phyloP scores from a whole-genome alignment of 495 filamentous ascomycete genomes.

The Bombardia bombarda region DNA sequence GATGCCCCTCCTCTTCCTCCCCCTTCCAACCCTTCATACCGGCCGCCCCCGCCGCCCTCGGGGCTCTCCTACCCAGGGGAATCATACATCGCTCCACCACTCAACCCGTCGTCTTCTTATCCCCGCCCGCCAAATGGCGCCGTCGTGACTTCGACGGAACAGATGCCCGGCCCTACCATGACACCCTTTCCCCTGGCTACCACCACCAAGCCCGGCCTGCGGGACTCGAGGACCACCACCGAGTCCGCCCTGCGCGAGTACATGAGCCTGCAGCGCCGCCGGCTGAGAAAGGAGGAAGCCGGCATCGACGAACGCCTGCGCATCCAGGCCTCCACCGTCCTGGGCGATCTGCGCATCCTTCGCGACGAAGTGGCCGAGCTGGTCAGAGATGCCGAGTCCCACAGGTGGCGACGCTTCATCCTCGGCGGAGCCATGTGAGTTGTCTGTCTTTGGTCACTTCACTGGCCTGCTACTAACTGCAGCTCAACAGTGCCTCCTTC shows the following conservation, averaged over 20 bases:
- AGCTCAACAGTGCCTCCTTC: constrained; percentile 25
- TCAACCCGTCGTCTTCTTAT: constrained; percentile 12
- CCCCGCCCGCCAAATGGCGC: constrained; percentile 4
- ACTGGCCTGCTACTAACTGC: neutral
- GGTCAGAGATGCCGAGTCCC: constrained; percentile 23
- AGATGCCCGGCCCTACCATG: constrained; percentile 7
- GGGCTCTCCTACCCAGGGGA: constrained; percentile 3
- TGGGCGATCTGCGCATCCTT: constrained; percentile 25
- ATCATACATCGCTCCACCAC: too few species aligned
- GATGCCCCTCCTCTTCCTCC: neutral
- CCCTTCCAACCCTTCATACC: neutral
- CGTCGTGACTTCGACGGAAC: constrained; percentile 5
- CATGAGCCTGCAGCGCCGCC: constrained; percentile 21
- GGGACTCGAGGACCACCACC: constrained; percentile 12
- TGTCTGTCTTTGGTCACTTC: neutral
- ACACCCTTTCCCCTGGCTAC: constrained; percentile 7
- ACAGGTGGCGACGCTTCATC: constrained; percentile 34
- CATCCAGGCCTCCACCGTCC: constrained; percentile 24
- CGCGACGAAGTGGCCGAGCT: constrained; percentile 21
- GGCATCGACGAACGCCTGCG: constrained; percentile 24
- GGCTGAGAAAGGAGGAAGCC: constrained; percentile 8
- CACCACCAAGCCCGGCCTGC: constrained; percentile 8
- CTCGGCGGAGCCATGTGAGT: constrained; percentile 35
- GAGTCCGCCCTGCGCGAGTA: constrained; percentile 30
- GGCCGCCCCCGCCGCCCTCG: neutral